These are phyloP conservation scores for Populus simonii DNA, from an alignment of 345 rosid species.

Conservation along the genomic window DNA sequence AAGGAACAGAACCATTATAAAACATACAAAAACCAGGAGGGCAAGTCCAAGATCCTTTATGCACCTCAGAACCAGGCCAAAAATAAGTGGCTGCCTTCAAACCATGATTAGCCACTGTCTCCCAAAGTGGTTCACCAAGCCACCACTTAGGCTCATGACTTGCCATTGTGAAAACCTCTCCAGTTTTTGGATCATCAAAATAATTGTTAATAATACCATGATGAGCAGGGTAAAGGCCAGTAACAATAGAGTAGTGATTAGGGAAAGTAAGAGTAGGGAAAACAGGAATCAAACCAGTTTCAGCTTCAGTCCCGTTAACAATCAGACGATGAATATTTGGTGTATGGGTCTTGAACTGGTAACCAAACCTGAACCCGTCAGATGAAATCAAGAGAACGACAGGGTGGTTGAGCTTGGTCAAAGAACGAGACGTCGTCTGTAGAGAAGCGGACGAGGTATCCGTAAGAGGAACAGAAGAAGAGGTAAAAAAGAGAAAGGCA, in stretches of 20 bases:
- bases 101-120: constrained; percentile 80
- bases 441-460: constrained; percentile 5
- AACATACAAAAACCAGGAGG: constrained; percentile 51
- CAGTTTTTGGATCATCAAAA: constrained; percentile 63
- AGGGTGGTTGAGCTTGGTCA: constrained; percentile 57
- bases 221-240: constrained; percentile 84
- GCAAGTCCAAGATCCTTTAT: constrained; percentile 85
- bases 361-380: constrained; percentile 93
- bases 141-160: constrained; percentile 94
- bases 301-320: constrained; percentile 81
- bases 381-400: constrained; percentile 79
- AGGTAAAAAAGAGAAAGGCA: constrained; percentile 62
- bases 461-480: constrained; percentile 5
- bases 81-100: constrained; percentile 79
- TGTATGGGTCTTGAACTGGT: constrained; percentile 72
- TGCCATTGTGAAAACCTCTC: constrained; percentile 55
- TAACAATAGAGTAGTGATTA: constrained; percentile 88
- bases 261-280: constrained; percentile 89
- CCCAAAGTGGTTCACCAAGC: constrained; percentile 96
- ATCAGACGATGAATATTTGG: constrained; percentile 76
- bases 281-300: constrained; percentile 79
- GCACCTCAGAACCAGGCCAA: constrained; percentile 98
- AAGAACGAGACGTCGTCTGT: constrained; percentile 44
- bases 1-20: constrained; percentile 74
- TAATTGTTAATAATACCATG: constrained; percentile 76